These are phyloP conservation scores for Gonapodya sp. DNA, from an alignment of 192 early-diverging fungal genomes.

Conservation along the genomic window DNA sequence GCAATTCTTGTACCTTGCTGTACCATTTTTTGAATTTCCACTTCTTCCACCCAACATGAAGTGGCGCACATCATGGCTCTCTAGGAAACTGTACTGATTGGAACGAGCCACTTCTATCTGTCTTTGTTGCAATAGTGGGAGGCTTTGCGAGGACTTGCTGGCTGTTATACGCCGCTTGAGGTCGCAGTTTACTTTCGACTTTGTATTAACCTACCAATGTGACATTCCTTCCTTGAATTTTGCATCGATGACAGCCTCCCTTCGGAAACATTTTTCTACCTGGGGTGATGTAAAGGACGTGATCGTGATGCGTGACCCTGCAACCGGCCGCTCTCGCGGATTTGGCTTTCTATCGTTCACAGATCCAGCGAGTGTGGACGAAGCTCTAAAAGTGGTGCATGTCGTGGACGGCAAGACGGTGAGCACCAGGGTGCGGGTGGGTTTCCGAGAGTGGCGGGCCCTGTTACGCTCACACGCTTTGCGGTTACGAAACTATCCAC, in stretches of 20 bases:
- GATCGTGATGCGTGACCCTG: conserved; percentile 64
- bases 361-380: conserved; percentile 48
- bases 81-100: not conserved
- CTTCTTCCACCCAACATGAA: too few relatives aligned
- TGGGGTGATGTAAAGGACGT: conserved; percentile 66
- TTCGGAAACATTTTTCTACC: conserved; percentile 56
- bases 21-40: too few relatives aligned
- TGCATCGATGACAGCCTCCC: conserved; percentile 44
- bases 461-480: not conserved
- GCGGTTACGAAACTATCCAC: not conserved
- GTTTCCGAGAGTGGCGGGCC: not conserved
- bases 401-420: conserved; percentile 70
- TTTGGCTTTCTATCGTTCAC: conserved; percentile 72
- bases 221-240: conserved; percentile 15
- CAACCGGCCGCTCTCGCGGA: conserved; percentile 58
- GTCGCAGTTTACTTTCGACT: not conserved
- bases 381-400: conserved; percentile 56
- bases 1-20: too few relatives aligned
- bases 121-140: not conserved
- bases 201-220: conserved; percentile 5
- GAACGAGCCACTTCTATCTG: not conserved
- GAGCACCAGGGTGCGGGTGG: conserved; percentile 21
- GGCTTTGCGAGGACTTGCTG: not conserved
- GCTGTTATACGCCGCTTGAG: not conserved
- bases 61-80: too few relatives aligned